A percentile compares a stretch with the other conserved stretches of the same genome.
These are phyloP conservation scores for Claviceps citrina DNA, from an alignment of 2,329 filamentous ascomycete genomes.

Conservation along the genomic window DNA sequence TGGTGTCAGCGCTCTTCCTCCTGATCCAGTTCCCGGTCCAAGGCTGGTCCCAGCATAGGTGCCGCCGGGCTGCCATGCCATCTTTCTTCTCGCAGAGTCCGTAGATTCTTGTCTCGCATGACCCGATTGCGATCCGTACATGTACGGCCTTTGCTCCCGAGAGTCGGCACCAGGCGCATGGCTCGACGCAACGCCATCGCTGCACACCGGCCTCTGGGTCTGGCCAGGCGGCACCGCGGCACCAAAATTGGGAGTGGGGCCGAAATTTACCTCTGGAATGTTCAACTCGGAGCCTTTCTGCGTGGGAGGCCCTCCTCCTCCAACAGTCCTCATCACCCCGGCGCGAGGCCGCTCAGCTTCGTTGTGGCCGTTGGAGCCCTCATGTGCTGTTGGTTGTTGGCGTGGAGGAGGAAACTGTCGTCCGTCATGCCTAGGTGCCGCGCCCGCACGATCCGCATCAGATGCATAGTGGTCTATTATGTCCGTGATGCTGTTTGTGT, in stretches of 20 bases:
- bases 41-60: conserved; percentile 30
- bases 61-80: conserved; percentile 67
- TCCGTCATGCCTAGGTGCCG: conserved; percentile 5
- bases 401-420: conserved; percentile 10
- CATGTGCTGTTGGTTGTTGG: conserved; percentile 24
- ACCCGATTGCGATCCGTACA: conserved; percentile 12
- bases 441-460: conserved; percentile 12
- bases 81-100: conserved; percentile 45
- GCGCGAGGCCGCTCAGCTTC: conserved; percentile 49
- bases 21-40: not conserved
- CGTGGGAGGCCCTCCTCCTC: conserved; percentile 26
- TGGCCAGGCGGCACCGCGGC: conserved; percentile 19
- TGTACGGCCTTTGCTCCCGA: conserved; percentile 12
- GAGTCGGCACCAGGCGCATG: conserved; percentile 18
- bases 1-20: conserved; percentile 43
- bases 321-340: conserved; percentile 67
- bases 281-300: conserved; percentile 25
- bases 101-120: conserved; percentile 33
- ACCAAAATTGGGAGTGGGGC: conserved; percentile 59
- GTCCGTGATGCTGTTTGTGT: conserved; percentile 18
- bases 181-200: conserved; percentile 7
- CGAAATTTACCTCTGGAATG: conserved; percentile 71
- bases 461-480: conserved; percentile 24
- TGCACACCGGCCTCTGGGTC: conserved; percentile 12
- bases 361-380: conserved; percentile 39